Evolutionary conservation across 2,329 filamentous ascomycete species (phyloP), one percentile per base, ranked within the genome.

Genomic region (Sclerotinia minor): DNA sequence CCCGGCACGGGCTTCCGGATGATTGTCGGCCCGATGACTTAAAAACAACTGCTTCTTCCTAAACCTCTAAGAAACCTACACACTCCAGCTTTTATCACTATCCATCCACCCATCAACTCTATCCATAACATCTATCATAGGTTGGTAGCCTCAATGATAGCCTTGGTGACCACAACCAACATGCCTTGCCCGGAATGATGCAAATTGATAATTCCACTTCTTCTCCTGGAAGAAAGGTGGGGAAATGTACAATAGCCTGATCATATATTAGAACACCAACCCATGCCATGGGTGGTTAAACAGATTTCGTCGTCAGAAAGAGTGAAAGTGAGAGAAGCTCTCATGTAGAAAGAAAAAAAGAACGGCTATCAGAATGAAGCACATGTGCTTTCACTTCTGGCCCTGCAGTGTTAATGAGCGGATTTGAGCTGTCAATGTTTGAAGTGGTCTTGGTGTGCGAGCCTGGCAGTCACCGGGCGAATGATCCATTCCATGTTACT

Each of bases 21-120:
- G 19, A 63, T 41, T 50, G 45, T 63, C 45, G 59, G 59, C 21
- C 58, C 59, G 59, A 61, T 38, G 29, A 19, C 21, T 35, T 35
- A 35, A 35, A 8, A 35, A 35, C 35, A 35, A 35, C 35, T 35
- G 9, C 35, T 35, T 49, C 44, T 61, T 49, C 26, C 32, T 3
- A 5, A 35, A 38, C 29, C 21, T 6, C 15, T 8, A 24, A 15
- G 21, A 24, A 49, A 35, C 6, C 7, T 17, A 19, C 21, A 49
- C 44, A 35, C 8, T 35, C 58, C 35, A 21, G 35, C 49, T 61
- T n/a, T n/a, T 35, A 19, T 21, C 7, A 49, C 38, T 15, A 35
- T 9, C 35, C 35, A 61, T 38, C 29, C 21, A 49, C n/a, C 55
- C n/a, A 58, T 17, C 29, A 15, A 17, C 17, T 26, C 26, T 47